These are phyloP conservation scores for Ceratonia siliqua DNA, from an alignment of 306 rosid species.

Conservation along the genomic window DNA sequence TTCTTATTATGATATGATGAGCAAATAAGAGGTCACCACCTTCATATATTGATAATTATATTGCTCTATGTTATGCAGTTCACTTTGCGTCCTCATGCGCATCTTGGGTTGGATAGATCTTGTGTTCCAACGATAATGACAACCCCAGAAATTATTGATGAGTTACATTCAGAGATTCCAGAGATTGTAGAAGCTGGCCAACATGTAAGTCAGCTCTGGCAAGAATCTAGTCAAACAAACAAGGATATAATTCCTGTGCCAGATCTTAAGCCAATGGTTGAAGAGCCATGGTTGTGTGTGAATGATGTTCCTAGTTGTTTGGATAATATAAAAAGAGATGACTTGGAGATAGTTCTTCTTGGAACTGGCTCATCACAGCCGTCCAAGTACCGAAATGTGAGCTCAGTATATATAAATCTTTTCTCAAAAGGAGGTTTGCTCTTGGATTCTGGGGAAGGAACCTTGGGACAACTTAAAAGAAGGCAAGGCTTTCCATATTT, in stretches of 20 bases:
- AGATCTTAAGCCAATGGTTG: conserved; percentile 48
- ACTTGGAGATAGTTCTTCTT: conserved; percentile 91
- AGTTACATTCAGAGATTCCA: conserved; percentile 72
- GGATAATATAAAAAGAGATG: conserved; percentile 81
- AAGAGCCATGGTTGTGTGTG: conserved; percentile 80
- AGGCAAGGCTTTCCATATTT: conserved; percentile 46
- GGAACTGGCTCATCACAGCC: conserved; percentile 99
- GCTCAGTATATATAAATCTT: conserved; percentile 81
- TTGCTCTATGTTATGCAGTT: conserved; percentile 55
- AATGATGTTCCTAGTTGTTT: conserved; percentile 68
- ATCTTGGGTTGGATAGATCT: conserved; percentile 83
- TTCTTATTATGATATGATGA: background rate
- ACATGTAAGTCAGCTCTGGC: conserved; percentile 68
- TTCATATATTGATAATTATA: conserved; percentile 25
- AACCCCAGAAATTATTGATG: conserved; percentile 60
- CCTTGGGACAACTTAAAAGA: conserved; percentile 92
- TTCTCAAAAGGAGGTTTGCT: conserved; percentile 82
- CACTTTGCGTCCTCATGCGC: conserved; percentile 78
- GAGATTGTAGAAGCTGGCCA: conserved; percentile 76
- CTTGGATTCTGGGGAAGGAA: conserved; percentile 95
- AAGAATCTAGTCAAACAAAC: conserved; percentile 39
- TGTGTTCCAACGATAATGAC: conserved; percentile 54
- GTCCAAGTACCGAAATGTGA: conserved; percentile 91
- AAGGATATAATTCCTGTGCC: conserved; percentile 37
- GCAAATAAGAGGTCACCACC: background rate